phyloP scores from a whole-genome alignment of 1,284 basidiomycete genomes.

The Puccinia sorghi region DNA sequence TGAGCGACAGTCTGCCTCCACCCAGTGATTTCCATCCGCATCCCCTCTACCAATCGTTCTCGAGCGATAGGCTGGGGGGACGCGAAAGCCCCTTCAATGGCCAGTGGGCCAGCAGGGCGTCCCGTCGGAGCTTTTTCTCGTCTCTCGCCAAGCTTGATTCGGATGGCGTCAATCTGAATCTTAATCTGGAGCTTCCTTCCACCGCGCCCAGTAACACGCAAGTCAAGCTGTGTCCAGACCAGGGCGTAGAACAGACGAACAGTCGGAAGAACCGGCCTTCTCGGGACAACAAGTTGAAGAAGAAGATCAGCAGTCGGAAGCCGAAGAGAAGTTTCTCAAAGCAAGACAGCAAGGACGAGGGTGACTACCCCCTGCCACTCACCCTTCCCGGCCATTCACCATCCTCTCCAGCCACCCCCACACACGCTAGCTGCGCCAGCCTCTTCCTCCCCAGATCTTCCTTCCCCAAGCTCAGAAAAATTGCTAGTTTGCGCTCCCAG shows the following conservation, averaged over 20 bases:
- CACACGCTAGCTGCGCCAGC: neutral
- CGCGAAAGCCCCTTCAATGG: no score
- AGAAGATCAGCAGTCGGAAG: neutral
- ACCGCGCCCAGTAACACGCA: neutral
- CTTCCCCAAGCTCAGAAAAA: neutral
- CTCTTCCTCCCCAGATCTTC: neutral
- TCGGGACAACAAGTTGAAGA: neutral
- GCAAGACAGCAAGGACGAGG: no score
- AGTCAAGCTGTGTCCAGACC: neutral
- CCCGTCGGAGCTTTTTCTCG: slow-evolving; percentile 2
- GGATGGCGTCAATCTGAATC: neutral
- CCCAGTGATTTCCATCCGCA: neutral
- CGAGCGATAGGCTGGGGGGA: no score
- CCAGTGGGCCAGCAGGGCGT: neutral
- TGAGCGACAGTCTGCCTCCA: no score
- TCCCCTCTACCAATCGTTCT: no score
- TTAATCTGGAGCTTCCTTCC: neutral
- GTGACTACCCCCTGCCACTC: neutral
- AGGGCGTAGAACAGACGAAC: neutral
- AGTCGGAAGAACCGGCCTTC: neutral
- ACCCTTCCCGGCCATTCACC: neutral
- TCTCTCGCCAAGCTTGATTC: slow-evolving; percentile 4
- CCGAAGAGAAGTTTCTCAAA: neutral
- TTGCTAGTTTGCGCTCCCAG: neutral
- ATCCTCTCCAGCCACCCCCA: neutral